Evolutionary conservation across 2,329 filamentous ascomycete species (phyloP).

Genomic region (Beauveria scarabaeidicola): DNA sequence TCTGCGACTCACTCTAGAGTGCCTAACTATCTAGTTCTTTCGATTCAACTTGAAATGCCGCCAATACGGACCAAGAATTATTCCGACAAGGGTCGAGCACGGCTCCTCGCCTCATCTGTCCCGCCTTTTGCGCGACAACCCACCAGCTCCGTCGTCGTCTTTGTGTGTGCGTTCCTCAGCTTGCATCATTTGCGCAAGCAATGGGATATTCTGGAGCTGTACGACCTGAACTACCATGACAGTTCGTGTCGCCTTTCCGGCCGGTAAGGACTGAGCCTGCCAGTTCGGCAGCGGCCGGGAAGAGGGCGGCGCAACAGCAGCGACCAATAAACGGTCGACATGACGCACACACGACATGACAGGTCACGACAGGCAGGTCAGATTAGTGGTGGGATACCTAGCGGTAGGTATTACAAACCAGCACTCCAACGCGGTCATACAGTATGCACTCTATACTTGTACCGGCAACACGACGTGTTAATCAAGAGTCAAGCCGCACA

Average conservation of each 20-base stretch:
- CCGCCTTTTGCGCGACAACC: background rate
- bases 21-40: no score
- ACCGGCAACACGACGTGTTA: background rate
- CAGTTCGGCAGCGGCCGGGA: background rate
- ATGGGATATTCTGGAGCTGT: background rate
- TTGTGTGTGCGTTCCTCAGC: background rate
- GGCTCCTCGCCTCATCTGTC: background rate
- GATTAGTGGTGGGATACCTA: background rate
- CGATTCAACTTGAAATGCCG: no score
- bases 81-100: no score
- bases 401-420: background rate
- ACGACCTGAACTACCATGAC: background rate
- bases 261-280: background rate
- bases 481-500: background rate
- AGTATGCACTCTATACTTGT: background rate
- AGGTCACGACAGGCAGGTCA: background rate
- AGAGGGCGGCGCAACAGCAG: background rate
- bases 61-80: background rate
- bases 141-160: background rate
- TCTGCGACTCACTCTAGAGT: background rate
- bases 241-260: background rate
- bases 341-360: background rate
- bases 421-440: background rate
- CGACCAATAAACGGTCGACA: background rate
- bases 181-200: background rate